phyloP scores from a whole-genome alignment of 2,329 filamentous ascomycete species.

The Sordariomycetes sp. region DNA sequence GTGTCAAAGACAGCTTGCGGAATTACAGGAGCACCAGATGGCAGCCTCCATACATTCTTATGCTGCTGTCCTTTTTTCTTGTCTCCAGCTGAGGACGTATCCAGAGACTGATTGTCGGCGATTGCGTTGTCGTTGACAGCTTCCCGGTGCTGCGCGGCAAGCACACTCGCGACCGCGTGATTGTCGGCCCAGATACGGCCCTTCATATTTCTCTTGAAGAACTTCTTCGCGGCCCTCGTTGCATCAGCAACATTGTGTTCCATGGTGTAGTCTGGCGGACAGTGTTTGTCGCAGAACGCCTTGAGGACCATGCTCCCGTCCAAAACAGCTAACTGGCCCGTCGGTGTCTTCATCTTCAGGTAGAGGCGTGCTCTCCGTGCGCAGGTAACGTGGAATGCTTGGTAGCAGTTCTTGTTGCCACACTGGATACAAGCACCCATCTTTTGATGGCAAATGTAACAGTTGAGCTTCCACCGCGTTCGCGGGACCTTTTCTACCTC shows the following conservation, averaged over 20 bases:
- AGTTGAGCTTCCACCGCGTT: slow-evolving; percentile 84
- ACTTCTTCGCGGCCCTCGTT: slow-evolving; percentile 74
- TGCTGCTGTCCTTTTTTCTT: slow-evolving; percentile 58
- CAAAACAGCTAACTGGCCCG: slow-evolving; percentile 67
- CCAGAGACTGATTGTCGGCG: slow-evolving; percentile 46
- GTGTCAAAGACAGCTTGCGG: slow-evolving; percentile 80
- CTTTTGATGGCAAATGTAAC: slow-evolving; percentile 93
- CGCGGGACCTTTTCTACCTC: slow-evolving; percentile 97
- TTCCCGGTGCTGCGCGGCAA: slow-evolving; percentile 64
- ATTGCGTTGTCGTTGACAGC: slow-evolving; percentile 51
- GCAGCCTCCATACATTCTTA: slow-evolving; percentile 68
- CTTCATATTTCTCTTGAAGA: slow-evolving; percentile 84
- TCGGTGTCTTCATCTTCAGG: slow-evolving; percentile 92
- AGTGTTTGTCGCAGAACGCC: slow-evolving; percentile 93
- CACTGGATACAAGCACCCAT: slow-evolving; percentile 99
- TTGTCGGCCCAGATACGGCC: slow-evolving; percentile 88
- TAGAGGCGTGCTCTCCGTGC: slow-evolving; percentile 80
- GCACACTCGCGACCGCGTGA: slow-evolving; percentile 69
- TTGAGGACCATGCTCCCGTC: slow-evolving; percentile 77
- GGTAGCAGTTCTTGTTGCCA: slow-evolving; percentile 93
- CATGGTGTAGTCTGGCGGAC: slow-evolving; percentile 76
- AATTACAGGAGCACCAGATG: slow-evolving; percentile 90
- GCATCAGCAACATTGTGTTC: slow-evolving; percentile 78
- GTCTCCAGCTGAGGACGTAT: slow-evolving; percentile 64
- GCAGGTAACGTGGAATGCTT: slow-evolving; percentile 95